Conservation (phyloP, 805 yeast species). For the Saturnispora zaruensis region DNA sequence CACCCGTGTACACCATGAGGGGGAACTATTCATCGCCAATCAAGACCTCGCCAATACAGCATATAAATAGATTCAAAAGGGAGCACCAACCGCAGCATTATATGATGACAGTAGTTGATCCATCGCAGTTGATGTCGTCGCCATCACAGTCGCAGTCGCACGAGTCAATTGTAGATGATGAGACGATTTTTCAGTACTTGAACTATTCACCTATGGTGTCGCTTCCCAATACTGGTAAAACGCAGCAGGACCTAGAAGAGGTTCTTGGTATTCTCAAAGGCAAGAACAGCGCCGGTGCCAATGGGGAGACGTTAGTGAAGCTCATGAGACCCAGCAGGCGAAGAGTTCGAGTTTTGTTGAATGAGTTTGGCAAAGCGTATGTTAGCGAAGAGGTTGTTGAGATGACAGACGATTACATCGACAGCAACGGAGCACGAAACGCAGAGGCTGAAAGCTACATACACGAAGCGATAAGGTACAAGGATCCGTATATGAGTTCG, state of each 20-base stretch:
- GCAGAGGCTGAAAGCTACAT: not conserved
- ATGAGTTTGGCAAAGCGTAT: not conserved
- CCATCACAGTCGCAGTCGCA: not conserved
- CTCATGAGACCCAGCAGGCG: not conserved
- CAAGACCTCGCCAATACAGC: not conserved
- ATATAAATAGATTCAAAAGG: not conserved
- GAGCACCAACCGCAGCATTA: not conserved
- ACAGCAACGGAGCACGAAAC: not conserved
- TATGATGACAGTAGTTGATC: not conserved
- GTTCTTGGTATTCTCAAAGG: not conserved
- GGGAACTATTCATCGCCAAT: conserved; percentile 5
- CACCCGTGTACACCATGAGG: not conserved
- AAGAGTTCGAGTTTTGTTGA: not conserved
- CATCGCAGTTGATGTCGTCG: not conserved
- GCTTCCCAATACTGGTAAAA: conserved; percentile 2
- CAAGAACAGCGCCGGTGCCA: not conserved
- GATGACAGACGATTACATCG: not conserved
- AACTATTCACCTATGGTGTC: conserved; percentile 12
- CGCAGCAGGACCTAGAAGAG: not conserved
- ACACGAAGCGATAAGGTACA: not conserved
- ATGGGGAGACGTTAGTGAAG: not conserved
- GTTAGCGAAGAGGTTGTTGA: not conserved
- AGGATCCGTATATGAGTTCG: not conserved
- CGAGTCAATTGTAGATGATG: conserved; percentile 4
- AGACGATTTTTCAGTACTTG: conserved; percentile 8